phyloP scores from a whole-genome alignment of 2,329 filamentous ascomycete genomes.

The Aspergillus japonicus region DNA sequence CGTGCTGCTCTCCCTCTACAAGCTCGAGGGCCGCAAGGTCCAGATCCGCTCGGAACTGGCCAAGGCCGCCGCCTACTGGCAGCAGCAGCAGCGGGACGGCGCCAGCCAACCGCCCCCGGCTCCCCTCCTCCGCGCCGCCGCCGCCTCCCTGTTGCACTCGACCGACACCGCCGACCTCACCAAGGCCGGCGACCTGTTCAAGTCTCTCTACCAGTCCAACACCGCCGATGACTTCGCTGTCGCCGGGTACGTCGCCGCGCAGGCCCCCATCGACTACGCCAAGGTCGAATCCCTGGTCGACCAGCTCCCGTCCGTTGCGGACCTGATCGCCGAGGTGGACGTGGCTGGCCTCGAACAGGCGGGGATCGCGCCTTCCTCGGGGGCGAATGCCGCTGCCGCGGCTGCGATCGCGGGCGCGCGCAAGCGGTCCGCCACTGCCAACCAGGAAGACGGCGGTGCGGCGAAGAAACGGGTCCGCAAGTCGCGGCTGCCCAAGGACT shows the following conservation, averaged over 20 bases:
- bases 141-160: constrained; percentile 77
- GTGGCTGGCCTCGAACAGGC: constrained; percentile 45
- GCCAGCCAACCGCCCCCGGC: constrained; percentile 51
- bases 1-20: constrained; percentile 75
- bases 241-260: constrained; percentile 83
- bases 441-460: constrained; percentile 28
- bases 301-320: constrained; percentile 40
- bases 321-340: constrained; percentile 46
- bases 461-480: constrained; percentile 46
- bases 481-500: constrained; percentile 49
- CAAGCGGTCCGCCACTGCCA: constrained; percentile 39
- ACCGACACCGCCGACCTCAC: constrained; percentile 65
- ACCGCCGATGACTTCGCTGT: constrained; percentile 64
- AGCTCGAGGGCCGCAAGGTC: constrained; percentile 68
- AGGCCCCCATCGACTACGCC: constrained; percentile 55
- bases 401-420: constrained; percentile 36
- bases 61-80: constrained; percentile 81
- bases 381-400: constrained; percentile 30
- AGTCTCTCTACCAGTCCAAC: constrained; percentile 65
- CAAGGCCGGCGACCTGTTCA: constrained; percentile 76
- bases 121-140: constrained; percentile 77
- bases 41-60: constrained; percentile 72
- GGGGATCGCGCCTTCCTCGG: constrained; percentile 41
- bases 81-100: constrained; percentile 46
- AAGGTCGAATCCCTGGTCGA: constrained; percentile 38